Evolutionary conservation across 331 rosid genomes (phyloP).

Genomic region (Pyrus hybrid): DNA sequence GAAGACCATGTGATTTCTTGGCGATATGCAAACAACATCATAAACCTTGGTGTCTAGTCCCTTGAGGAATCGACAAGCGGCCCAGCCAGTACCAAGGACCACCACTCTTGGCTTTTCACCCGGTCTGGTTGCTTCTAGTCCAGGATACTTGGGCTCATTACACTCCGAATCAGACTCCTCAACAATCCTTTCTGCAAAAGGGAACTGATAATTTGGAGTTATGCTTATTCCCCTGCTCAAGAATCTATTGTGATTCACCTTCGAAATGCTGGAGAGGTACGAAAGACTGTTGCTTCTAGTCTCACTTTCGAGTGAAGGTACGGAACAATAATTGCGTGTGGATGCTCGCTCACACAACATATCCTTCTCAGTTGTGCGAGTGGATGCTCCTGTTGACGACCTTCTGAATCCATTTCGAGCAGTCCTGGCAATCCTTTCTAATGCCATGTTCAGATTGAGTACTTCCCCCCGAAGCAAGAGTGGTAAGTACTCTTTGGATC

Average conservation of each 20-base stretch:
- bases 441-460: slow-evolving; percentile 45
- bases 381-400: slow-evolving; percentile 42
- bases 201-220: slow-evolving; percentile 36
- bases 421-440: slow-evolving; percentile 50
- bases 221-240: slow-evolving; percentile 51
- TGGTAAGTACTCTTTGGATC: not conserved
- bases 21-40: slow-evolving; percentile 88
- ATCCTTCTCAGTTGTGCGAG: slow-evolving; percentile 18
- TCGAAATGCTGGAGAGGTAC: slow-evolving; percentile 30
- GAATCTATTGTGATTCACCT: slow-evolving; percentile 30
- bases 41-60: slow-evolving; percentile 63
- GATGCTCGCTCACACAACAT: slow-evolving; percentile 21
- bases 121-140: slow-evolving; percentile 78
- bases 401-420: slow-evolving; percentile 49
- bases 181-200: slow-evolving; percentile 36
- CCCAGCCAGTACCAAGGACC: slow-evolving; percentile 97
- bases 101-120: slow-evolving; percentile 92
- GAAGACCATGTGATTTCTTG: slow-evolving; percentile 93
- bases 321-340: slow-evolving; percentile 11
- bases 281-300: slow-evolving; percentile 19
- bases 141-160: slow-evolving; percentile 41
- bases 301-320: slow-evolving; percentile 15
- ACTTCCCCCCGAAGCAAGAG: slow-evolving; percentile 7
- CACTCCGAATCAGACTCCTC: slow-evolving; percentile 58
- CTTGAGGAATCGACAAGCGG: slow-evolving; percentile 80